Evolutionary conservation across 2,329 filamentous ascomycete species (phyloP).

Genomic region (Monilinia laxa): DNA sequence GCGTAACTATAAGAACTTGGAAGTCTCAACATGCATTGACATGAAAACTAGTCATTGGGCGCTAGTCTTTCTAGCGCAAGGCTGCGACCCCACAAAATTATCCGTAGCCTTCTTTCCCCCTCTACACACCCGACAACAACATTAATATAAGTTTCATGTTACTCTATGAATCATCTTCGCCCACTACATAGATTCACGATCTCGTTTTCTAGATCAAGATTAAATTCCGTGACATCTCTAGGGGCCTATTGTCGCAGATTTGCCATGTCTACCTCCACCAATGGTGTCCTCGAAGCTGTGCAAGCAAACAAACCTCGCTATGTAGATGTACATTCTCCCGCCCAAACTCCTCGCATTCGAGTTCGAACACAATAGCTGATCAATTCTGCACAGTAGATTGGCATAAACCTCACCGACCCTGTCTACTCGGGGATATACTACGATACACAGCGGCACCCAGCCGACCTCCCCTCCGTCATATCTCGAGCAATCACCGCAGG

Average conservation of each 20-base stretch:
- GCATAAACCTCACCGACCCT: slow-evolving; percentile 93
- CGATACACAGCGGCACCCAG: slow-evolving; percentile 70
- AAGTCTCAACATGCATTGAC: not conserved
- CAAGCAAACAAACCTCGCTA: slow-evolving; percentile 18
- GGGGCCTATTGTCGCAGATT: not conserved
- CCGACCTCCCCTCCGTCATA: slow-evolving; percentile 76
- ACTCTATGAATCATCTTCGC: slow-evolving; percentile 16
- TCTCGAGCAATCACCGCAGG: slow-evolving; percentile 73
- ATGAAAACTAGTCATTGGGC: not conserved
- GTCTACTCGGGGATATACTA: slow-evolving; percentile 85
- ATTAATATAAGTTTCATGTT: not conserved
- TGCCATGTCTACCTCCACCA: slow-evolving; percentile 12
- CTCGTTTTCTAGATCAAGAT: not conserved
- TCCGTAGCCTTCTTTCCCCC: slow-evolving; percentile 4
- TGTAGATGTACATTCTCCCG: slow-evolving; percentile 23
- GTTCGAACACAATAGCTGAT: slow-evolving; percentile 6
- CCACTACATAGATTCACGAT: not conserved
- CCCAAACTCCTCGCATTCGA: not conserved
- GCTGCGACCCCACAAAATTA: slow-evolving; percentile 11
- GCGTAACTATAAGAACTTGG: not conserved
- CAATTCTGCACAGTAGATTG: slow-evolving; percentile 56
- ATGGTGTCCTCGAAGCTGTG: not conserved
- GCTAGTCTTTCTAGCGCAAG: slow-evolving; percentile 6
- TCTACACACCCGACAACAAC: not conserved
- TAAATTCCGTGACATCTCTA: not conserved